Evolutionary conservation across 2,329 filamentous ascomycete species (phyloP).

Genomic region (Fonsecaea pugnacius): DNA sequence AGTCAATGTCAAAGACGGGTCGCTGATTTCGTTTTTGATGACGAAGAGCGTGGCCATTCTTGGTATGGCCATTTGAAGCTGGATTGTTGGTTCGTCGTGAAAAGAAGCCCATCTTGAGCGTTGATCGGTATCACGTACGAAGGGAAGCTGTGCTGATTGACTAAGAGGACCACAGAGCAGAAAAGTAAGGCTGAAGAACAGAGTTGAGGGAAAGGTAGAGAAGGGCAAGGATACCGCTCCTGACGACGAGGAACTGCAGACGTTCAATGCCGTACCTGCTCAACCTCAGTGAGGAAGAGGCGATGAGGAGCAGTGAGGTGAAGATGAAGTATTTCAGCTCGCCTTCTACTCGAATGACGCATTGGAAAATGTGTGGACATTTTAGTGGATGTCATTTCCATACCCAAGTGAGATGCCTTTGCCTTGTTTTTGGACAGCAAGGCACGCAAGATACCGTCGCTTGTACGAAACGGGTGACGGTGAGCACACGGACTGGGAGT

Average conservation of each 20-base stretch:
- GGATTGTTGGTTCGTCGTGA: constrained; percentile 19
- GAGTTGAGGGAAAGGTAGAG: not conserved
- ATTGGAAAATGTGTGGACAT: constrained; percentile 7
- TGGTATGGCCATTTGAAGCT: constrained; percentile 16
- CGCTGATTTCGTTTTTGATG: constrained; percentile 8
- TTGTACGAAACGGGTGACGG: constrained; percentile 10
- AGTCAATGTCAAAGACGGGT: constrained; percentile 33
- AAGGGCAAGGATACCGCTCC: not conserved
- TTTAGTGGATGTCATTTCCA: not conserved
- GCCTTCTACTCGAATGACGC: constrained; percentile 2
- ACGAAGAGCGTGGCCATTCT: constrained; percentile 14
- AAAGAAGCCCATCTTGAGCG: constrained; percentile 30
- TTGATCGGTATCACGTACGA: constrained; percentile 7
- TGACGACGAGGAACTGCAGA: constrained; percentile 6
- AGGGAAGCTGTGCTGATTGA: not conserved
- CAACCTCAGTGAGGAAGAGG: not conserved
- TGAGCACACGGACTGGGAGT: constrained; percentile 6
- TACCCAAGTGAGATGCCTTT: not conserved
- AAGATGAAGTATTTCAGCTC: constrained; percentile 4
- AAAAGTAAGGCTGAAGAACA: not conserved
- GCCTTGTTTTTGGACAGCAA: constrained; percentile 14
- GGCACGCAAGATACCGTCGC: not conserved
- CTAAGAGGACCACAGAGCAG: not conserved
- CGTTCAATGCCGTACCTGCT: constrained; percentile 11
- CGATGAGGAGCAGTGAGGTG: constrained; percentile 3